Evolutionary conservation across 2,329 filamentous ascomycete genomes (phyloP), one percentile per base, ranked within the genome.

Genomic region (Stagonosporopsis rhizophila): DNA sequence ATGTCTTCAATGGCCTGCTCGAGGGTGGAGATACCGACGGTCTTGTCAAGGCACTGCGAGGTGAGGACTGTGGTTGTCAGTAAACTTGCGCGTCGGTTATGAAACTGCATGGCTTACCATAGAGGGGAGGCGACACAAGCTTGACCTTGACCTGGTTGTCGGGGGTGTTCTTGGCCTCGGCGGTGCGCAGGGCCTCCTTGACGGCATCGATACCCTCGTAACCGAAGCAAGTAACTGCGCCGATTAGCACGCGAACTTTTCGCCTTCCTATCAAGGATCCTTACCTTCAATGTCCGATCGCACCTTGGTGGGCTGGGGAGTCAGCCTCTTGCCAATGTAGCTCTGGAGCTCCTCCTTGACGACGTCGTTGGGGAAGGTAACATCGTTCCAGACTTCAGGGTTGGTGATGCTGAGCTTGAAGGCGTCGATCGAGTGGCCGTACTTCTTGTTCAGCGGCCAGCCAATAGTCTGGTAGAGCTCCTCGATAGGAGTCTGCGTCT

Each of bases 391-490:
- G 50, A 98, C 92, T 66, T 96, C 92, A 52, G 93, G 89, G 82
- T 98, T 98, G 60, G 95, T 98, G 82, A 99, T 99, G 66, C 92
- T 96, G 60, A 98, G 89, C 85, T 98, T 99, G 85, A 99, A 99
- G 11, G 96, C 95, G 76, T 99, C 95, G 65, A 98, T 91, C 12
- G 94, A 88, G 79, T 98, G 94, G 48, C 95, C 95, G 76, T 92
- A 99, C 82, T 94, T 96, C 83, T 92, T 93, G 87, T 97, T 96
- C 72, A 99, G 82, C 46, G 96, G 95, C 96, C 96, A 99, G 64
- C 88, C 92, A 75, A 99, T 97, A 67, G 84, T 88, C 83, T 96
- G 89, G 80, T 99, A 99, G 55, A 99, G 86, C 48, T 88, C 85
- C 83, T 98, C 92, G 73, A 99, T 96, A n/a, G 94, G 93, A 27